Percentiles rank a stretch among this genome's conserved stretches.
These are phyloP conservation scores for Saccharomyces cerevisiae DNA, from an alignment of 805 yeast species.

Conservation along the genomic window DNA sequence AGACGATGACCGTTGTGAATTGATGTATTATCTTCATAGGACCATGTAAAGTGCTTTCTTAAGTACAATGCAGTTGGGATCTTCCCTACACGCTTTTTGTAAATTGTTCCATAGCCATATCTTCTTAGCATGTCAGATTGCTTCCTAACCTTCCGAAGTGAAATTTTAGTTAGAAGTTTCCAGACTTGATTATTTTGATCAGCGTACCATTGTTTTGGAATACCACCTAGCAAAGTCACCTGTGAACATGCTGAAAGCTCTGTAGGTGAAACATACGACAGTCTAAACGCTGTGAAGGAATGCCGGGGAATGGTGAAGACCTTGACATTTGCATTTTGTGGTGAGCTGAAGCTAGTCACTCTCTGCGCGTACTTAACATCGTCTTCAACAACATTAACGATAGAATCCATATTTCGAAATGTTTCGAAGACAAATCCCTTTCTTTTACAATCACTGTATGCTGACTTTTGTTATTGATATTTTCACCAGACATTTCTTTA, in stretches of 20 bases:
- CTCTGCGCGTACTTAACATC: background rate
- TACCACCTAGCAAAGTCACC: constrained; percentile 45
- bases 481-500: background rate
- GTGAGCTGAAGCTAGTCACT: background rate
- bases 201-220: constrained; percentile 49
- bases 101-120: constrained; percentile 9
- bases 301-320: constrained; percentile 35
- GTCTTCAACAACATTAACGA: background rate
- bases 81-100: constrained; percentile 1
- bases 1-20: background rate
- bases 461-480: background rate
- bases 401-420: background rate
- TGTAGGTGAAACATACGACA: constrained; percentile 43
- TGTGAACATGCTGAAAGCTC: constrained; percentile 41
- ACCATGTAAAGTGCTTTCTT: background rate
- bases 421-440: background rate
- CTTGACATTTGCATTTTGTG: background rate
- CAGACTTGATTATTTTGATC: constrained; percentile 11
- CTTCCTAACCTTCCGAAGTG: constrained; percentile 5
- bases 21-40: background rate
- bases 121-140: constrained; percentile 2
- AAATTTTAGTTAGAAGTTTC: constrained; percentile 4
- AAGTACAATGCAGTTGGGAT: background rate
- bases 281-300: constrained; percentile 56
- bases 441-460: background rate